These are phyloP conservation scores for Fusarium sp. DNA, from an alignment of 2,329 filamentous ascomycete genomes.

Conservation along the genomic window DNA sequence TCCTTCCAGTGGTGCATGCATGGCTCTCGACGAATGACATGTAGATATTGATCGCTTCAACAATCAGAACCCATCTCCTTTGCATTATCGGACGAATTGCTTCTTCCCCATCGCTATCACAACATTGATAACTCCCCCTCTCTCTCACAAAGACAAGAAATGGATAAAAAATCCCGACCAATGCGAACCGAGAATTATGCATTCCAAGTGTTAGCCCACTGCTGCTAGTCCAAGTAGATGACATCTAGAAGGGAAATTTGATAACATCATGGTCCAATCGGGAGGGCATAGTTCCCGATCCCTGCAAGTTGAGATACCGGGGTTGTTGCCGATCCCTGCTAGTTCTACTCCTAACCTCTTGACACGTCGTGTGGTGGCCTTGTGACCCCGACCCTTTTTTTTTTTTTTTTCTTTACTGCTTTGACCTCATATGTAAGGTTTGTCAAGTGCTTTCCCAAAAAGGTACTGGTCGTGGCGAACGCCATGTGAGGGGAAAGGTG, in stretches of 20 bases:
- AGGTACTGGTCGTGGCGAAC: slow-evolving; percentile 9
- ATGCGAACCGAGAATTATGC: not conserved
- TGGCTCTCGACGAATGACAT: not conserved
- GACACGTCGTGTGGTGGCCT: not conserved
- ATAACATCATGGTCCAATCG: slow-evolving; percentile 9
- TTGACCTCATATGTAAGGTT: slow-evolving; percentile 21
- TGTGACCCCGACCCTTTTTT: not conserved
- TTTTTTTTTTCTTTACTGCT: not conserved
- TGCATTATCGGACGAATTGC: not conserved
- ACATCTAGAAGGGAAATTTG: slow-evolving; percentile 21
- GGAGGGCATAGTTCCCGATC: slow-evolving; percentile 18
- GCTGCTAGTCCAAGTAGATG: not conserved
- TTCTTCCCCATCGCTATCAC: not conserved
- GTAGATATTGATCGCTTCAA: not conserved
- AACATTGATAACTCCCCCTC: not conserved
- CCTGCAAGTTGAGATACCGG: not conserved
- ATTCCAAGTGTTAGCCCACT: not conserved
- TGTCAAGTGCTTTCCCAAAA: slow-evolving; percentile 21
- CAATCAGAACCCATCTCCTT: not conserved
- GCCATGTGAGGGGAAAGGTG: not conserved
- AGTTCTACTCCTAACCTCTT: not conserved
- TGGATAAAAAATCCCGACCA: not conserved
- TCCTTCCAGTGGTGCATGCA: not conserved
- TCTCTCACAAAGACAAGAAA: not conserved
- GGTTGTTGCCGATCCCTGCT: slow-evolving; percentile 13